Conservation (phyloP, 768 basidiomycete species). For the Leccinum rimulosum region DNA sequence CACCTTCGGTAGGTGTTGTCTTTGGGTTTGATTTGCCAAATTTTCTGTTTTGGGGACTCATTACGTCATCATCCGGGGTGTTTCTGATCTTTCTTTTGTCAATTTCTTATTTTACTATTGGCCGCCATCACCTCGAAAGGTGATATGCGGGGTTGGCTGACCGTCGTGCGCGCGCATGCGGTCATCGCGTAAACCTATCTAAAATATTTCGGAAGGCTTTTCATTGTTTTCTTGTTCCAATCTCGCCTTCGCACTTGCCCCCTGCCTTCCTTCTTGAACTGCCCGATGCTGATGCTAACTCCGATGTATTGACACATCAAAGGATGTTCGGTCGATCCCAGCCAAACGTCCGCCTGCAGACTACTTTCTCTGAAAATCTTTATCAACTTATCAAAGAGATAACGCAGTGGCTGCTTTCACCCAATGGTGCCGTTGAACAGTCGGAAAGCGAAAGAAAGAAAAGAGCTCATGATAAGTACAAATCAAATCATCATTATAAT, state of each 20-base stretch:
- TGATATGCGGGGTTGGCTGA: constrained; percentile 27
- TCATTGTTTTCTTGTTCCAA: background rate
- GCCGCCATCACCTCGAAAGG: constrained; percentile 13
- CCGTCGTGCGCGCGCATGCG: background rate
- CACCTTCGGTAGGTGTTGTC: constrained; percentile 64
- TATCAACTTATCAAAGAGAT: constrained; percentile 12
- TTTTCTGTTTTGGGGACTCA: background rate
- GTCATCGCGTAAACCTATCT: background rate
- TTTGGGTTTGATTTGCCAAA: constrained; percentile 1
- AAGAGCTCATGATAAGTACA: background rate
- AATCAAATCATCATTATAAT: background rate
- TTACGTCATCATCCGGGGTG: constrained; percentile 17
- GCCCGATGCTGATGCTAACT: constrained; percentile 2
- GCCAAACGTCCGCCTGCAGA: constrained; percentile 84
- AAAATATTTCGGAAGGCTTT: background rate
- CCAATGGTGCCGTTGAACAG: constrained; percentile 17
- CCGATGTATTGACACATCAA: background rate
- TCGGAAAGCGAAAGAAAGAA: background rate
- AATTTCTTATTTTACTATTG: background rate
- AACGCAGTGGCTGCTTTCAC: background rate
- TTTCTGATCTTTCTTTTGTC: background rate
- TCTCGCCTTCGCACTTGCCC: background rate
- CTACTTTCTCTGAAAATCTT: constrained; percentile 63
- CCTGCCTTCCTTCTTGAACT: background rate
- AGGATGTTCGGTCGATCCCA: constrained; percentile 82